These are phyloP conservation scores for Tylopilus cervinicoccineus DNA, from an alignment of 768 basidiomycete genomes.

Conservation along the genomic window DNA sequence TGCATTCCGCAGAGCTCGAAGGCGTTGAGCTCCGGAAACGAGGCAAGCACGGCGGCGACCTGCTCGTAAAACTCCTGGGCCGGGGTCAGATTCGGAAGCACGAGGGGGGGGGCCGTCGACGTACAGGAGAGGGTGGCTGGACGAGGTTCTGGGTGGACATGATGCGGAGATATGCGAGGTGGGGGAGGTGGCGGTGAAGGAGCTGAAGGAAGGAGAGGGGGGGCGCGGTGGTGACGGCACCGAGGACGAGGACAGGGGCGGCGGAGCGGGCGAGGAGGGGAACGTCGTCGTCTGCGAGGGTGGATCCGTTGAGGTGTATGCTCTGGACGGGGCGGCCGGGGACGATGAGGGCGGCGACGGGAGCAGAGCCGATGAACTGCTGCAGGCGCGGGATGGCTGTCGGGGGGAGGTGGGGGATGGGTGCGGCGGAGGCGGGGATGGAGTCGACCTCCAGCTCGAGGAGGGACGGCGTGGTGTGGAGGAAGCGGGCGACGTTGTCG, in stretches of 20 bases:
- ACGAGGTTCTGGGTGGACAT: conserved; percentile 52
- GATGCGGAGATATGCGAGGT: conserved; percentile 63
- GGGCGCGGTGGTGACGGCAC: conserved; percentile 53
- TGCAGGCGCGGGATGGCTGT: conserved; percentile 42
- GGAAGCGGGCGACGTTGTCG: conserved; percentile 53
- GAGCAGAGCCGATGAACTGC: conserved; percentile 60
- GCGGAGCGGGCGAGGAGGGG: conserved; percentile 47
- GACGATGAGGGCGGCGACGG: conserved; percentile 51
- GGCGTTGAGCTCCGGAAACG: conserved; percentile 55
- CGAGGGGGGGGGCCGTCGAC: not conserved
- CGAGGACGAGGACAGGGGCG: conserved; percentile 50
- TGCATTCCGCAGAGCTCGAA: conserved; percentile 77
- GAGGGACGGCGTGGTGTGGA: conserved; percentile 51
- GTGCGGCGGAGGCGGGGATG: conserved; percentile 27
- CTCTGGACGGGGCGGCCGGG: conserved; percentile 64
- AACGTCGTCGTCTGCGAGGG: conserved; percentile 55
- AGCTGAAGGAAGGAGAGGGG: conserved; percentile 55
- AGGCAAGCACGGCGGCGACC: conserved; percentile 53
- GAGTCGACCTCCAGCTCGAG: conserved; percentile 52
- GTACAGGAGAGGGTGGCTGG: conserved; percentile 48
- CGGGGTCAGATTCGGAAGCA: conserved; percentile 4
- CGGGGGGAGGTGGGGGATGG: conserved; percentile 23
- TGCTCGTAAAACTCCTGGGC: conserved; percentile 59
- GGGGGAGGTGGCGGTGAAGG: conserved; percentile 53
- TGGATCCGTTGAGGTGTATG: conserved; percentile 59